Base-by-base conservation (phyloP, 2,329 filamentous ascomycete species). In the Colletotrichum orchidophilum region DNA sequence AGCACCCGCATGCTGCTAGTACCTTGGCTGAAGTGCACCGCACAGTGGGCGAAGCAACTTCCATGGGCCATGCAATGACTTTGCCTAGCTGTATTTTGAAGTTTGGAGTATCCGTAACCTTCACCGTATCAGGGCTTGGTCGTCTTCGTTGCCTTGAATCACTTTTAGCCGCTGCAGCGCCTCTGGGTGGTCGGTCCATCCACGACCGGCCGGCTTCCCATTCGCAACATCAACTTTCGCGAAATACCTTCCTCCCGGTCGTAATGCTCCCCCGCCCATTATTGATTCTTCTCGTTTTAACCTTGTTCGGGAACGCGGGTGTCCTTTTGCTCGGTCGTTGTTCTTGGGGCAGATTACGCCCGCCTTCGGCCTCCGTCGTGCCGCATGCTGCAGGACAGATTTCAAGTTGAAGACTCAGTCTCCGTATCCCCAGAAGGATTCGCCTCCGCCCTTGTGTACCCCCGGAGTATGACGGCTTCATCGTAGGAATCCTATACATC, bases 11-110 rank as follows among this genome's bases (percentile, higher is more conserved):
- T 59, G 12, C 24, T 29, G 33, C 57, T 59, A 39, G 15, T 33
- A 46, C 58, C 27, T 61, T 50, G 31, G 39, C 15, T 61, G 58
- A 61, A 29, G 12, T 61, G 31, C 58, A 31, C 46, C 29, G 26
- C 31, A 63, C 60, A 53, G n/a, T 53, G 33, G 12, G 35, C 35
- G 60, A 63, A 54, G 31, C 49, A 53, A 35, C 15, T 63, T 63
- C 29, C 52, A 63, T 53, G 49, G 49, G 46, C 31, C 60, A 39
- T 53, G 31, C 60, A 29, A 53, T 39, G 46, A 46, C 13, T 21
- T 15, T 24, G 18, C 58, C 6, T 29, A 5, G 29, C 42, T 13
- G 18, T 63, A 26, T 46, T 46, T 15, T 21, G 24, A 42, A 42
- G 21, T 8, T 42, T 59, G 26, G 7, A 24, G 18, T 50, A 42